Evolutionary conservation across 768 basidiomycete genomes (phyloP).

Genomic region (Albatrellus ellisii): DNA sequence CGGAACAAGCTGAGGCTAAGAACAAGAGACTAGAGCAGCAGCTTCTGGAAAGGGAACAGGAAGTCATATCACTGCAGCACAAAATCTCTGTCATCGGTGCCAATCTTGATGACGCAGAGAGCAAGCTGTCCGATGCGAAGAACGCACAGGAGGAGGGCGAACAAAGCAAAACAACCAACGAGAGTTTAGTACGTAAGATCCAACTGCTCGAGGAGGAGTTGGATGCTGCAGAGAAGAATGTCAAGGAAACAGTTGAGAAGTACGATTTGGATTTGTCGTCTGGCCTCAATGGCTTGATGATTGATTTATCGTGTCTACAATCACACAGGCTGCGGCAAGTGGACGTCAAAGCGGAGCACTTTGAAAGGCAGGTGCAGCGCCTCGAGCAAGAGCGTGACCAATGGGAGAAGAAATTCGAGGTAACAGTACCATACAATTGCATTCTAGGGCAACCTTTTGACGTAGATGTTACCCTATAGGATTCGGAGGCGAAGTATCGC

Average conservation of each 20-base stretch:
- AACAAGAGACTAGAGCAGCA: conserved; percentile 66
- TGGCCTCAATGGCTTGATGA: no score
- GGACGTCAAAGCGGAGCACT: conserved; percentile 98
- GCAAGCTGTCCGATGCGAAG: conserved; percentile 54
- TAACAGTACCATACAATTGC: no score
- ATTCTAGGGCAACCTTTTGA: no score
- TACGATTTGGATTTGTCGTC: conserved; percentile 21
- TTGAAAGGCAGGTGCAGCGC: conserved; percentile 80
- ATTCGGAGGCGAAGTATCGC: conserved; percentile 56
- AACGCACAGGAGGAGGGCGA: conserved; percentile 52
- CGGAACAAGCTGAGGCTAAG: conserved; percentile 78
- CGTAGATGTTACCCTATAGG: conserved; percentile 35
- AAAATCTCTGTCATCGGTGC: conserved; percentile 50
- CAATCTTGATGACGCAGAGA: conserved; percentile 62
- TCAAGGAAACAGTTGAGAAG: conserved; percentile 96
- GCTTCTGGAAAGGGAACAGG: conserved; percentile 75
- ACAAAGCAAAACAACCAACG: conserved; percentile 53
- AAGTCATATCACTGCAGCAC: conserved; percentile 67
- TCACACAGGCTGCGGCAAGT: conserved; percentile 74
- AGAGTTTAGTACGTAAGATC: conserved; percentile 70
- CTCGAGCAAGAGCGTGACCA: conserved; percentile 83
- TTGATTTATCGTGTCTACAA: no score
- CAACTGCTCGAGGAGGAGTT: conserved; percentile 91
- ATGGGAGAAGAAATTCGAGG: conserved; percentile 95
- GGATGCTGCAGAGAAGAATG: conserved; percentile 89